phyloP scores from a whole-genome alignment of 768 basidiomycete genomes.

The Amanita rubescens region DNA sequence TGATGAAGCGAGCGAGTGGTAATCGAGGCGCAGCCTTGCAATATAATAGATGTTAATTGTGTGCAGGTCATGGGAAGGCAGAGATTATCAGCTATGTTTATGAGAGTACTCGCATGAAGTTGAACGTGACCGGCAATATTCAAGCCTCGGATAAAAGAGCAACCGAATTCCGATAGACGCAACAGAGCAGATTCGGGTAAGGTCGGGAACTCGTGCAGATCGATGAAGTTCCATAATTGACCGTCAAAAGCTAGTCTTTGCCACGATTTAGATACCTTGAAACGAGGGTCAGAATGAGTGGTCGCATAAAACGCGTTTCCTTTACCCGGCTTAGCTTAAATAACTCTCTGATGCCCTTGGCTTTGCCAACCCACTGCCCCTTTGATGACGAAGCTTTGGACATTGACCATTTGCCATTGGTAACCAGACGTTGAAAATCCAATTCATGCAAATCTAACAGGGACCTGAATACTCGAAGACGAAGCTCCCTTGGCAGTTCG shows the following conservation, averaged over 20 bases:
- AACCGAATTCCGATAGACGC: slow-evolving; percentile 46
- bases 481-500: slow-evolving; percentile 64
- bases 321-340: slow-evolving; percentile 75
- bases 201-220: slow-evolving; percentile 56
- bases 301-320: slow-evolving; percentile 13
- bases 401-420: slow-evolving; percentile 50
- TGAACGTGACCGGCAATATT: slow-evolving; percentile 56
- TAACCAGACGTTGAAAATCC: slow-evolving; percentile 42
- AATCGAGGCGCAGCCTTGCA: slow-evolving; percentile 65
- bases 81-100: slow-evolving; percentile 46
- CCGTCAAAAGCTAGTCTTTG: slow-evolving; percentile 72
- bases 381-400: slow-evolving; percentile 52
- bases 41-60: slow-evolving; percentile 61
- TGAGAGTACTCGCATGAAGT: slow-evolving; percentile 41
- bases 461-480: slow-evolving; percentile 47
- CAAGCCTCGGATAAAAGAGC: slow-evolving; percentile 56
- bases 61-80: slow-evolving; percentile 47
- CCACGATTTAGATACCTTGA: slow-evolving; percentile 72
- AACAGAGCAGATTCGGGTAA: slow-evolving; percentile 43
- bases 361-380: slow-evolving; percentile 68
- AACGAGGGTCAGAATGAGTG: background rate
- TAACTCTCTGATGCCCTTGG: slow-evolving; percentile 69
- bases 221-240: slow-evolving; percentile 70
- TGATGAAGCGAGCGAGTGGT: slow-evolving; percentile 62
- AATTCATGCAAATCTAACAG: slow-evolving; percentile 52